Evolutionary conservation across 805 yeast genomes (phyloP).

Genomic region (Lachancea dasiensis): DNA sequence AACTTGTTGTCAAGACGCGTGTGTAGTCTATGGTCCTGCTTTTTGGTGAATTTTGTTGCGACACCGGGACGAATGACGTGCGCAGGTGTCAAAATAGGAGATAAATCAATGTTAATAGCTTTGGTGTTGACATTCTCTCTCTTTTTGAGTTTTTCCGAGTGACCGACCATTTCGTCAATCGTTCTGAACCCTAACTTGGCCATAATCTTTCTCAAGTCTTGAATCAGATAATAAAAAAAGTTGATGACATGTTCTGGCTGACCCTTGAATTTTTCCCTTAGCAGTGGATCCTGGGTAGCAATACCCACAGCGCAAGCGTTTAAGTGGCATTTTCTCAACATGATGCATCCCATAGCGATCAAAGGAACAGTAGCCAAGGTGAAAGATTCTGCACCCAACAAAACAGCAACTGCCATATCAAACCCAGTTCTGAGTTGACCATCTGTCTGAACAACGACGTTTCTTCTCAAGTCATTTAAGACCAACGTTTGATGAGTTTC

Average conservation of each 20-base stretch:
- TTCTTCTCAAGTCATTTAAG: slow-evolving; percentile 89
- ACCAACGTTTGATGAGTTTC: slow-evolving; percentile 98
- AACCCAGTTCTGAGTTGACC: slow-evolving; percentile 97
- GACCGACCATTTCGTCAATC: slow-evolving; percentile 96
- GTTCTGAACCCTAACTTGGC: slow-evolving; percentile 93
- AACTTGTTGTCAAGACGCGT: slow-evolving; percentile 92
- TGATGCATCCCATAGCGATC: slow-evolving; percentile 95
- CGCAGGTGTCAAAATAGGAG: slow-evolving; percentile 95
- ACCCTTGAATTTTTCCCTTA: slow-evolving; percentile 87
- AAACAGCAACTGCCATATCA: slow-evolving; percentile 92
- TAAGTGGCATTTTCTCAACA: slow-evolving; percentile 92
- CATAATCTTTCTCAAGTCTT: slow-evolving; percentile 89
- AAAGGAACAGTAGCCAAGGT: slow-evolving; percentile 97
- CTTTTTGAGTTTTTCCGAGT: slow-evolving; percentile 82
- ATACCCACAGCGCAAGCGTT: slow-evolving; percentile 97
- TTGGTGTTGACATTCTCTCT: slow-evolving; percentile 85
- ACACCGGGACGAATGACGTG: slow-evolving; percentile 96
- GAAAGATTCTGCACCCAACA: slow-evolving; percentile 97
- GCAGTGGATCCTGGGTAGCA: slow-evolving; percentile 95
- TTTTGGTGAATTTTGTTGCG: slow-evolving; percentile 84
- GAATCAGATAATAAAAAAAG: slow-evolving; percentile 91
- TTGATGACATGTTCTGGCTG: slow-evolving; percentile 98
- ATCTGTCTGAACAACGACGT: slow-evolving; percentile 95
- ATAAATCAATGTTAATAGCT: slow-evolving; percentile 83
- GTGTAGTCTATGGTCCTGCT: slow-evolving; percentile 90